Evolutionary conservation across 495 filamentous ascomycete species (phyloP).

Genomic region (Hypomontagnella submonticulosa): DNA sequence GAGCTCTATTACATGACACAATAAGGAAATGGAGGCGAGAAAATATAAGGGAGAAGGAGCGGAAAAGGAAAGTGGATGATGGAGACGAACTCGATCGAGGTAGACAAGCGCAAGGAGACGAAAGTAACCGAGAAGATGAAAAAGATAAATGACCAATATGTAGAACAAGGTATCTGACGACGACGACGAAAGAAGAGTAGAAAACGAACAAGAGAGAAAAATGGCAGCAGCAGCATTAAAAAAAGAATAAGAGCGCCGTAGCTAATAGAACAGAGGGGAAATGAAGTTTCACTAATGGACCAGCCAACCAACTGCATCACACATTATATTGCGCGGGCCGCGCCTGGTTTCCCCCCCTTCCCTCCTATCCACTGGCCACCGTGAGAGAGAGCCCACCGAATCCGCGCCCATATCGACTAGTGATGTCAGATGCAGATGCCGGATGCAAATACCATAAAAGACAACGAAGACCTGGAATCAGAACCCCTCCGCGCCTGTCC

Average conservation of each 20-base stretch:
- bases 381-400: conserved; percentile 48
- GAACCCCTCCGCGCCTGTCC: conserved; percentile 48
- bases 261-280: conserved; percentile 62
- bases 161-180: conserved; percentile 56
- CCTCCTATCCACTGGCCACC: conserved; percentile 46
- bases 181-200: conserved; percentile 25
- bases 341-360: conserved; percentile 52
- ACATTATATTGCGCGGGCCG: conserved; percentile 62
- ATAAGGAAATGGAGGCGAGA: conserved; percentile 16
- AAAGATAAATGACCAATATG: conserved; percentile 45
- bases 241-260: conserved; percentile 58
- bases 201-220: conserved; percentile 35
- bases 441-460: conserved; percentile 53
- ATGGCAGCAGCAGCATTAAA: conserved; percentile 52
- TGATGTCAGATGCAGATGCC: conserved; percentile 54
- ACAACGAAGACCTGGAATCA: conserved; percentile 40
- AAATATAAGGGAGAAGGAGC: conserved; percentile 27
- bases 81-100: conserved; percentile 28
- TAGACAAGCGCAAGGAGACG: conserved; percentile 32
- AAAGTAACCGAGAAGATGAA: conserved; percentile 33
- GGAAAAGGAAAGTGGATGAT: conserved; percentile 32
- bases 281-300: conserved; percentile 59
- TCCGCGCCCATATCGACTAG: conserved; percentile 58
- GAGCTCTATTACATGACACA: conserved; percentile 43
- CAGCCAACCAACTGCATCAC: conserved; percentile 63